A percentile compares a stretch with the other conserved stretches of the same genome.
These are phyloP conservation scores for Daucus carota DNA, from an alignment of 129 eudicot species.

Conservation along the genomic window DNA sequence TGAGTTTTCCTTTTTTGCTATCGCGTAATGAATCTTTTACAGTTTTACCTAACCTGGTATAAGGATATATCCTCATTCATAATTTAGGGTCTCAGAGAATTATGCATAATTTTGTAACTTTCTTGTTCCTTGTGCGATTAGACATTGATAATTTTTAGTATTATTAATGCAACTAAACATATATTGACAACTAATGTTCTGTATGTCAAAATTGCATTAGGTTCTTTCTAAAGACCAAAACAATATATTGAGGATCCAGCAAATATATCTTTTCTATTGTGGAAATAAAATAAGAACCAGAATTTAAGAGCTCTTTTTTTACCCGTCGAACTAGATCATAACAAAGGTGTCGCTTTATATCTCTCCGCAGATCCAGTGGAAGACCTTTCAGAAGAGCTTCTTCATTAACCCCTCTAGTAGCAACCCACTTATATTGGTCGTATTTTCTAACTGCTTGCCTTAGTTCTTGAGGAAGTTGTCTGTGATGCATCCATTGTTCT, in stretches of 20 bases:
- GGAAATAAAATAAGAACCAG: neutral
- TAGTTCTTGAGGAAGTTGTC: slow-evolving; percentile 82
- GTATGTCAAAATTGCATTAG: neutral
- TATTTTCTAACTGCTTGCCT: slow-evolving; percentile 65
- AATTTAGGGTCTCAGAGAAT: neutral
- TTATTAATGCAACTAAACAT: neutral
- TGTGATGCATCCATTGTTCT: slow-evolving; percentile 94
- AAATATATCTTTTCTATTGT: no score
- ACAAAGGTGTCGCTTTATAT: slow-evolving; percentile 87
- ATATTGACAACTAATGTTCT: neutral
- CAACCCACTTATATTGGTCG: slow-evolving; percentile 90
- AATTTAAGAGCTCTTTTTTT: slow-evolving; percentile 13
- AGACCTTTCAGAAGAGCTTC: slow-evolving; percentile 71
- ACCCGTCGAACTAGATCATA: slow-evolving; percentile 88
- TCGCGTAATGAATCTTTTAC: neutral
- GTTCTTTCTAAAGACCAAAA: neutral
- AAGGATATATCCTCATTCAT: neutral
- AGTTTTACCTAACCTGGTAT: neutral
- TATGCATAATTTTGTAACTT: neutral
- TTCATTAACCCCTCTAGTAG: slow-evolving; percentile 92
- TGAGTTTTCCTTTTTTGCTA: neutral
- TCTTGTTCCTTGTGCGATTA: neutral
- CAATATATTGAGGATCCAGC: neutral
- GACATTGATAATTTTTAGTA: neutral
- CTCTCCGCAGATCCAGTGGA: slow-evolving; percentile 80